A percentile compares a stretch with the other conserved stretches of the same genome.
Conservation (phyloP, 352 stramenopile genomes). For the Globisporangium okanoganense region DNA sequence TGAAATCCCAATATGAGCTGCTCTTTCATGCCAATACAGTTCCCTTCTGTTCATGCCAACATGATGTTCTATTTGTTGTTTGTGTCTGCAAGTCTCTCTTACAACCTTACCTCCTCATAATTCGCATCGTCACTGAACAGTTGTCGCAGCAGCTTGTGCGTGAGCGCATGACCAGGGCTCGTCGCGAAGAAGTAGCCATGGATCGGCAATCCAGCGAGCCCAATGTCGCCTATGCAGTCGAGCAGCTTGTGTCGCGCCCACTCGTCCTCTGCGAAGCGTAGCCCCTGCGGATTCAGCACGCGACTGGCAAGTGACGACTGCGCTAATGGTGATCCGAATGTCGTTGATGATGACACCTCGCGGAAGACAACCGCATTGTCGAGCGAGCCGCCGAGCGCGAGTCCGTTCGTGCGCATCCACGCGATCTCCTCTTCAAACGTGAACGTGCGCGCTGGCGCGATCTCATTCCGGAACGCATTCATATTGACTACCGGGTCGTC, state of each 20-base stretch:
- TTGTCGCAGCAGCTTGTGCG: constrained; percentile 47
- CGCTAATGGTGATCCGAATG: neutral
- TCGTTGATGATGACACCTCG: neutral
- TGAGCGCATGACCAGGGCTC: constrained; percentile 62
- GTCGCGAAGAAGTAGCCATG: constrained; percentile 69
- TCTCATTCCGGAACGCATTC: constrained; percentile 24
- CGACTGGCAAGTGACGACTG: neutral
- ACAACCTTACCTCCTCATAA: constrained; percentile 25
- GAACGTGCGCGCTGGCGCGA: constrained; percentile 62
- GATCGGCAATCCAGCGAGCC: constrained; percentile 44
- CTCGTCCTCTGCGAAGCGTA: constrained; percentile 53
- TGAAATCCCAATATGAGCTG: neutral
- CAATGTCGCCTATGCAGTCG: constrained; percentile 67
- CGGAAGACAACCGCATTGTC: constrained; percentile 68
- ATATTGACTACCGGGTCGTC: constrained; percentile 27
- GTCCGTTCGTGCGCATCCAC: constrained; percentile 45
- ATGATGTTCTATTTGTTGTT: neutral
- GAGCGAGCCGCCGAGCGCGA: constrained; percentile 57
- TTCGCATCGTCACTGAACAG: constrained; percentile 44
- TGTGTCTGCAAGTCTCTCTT: neutral
- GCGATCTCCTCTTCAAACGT: constrained; percentile 70
- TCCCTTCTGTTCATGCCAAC: constrained; percentile 7
- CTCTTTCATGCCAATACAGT: constrained; percentile 15
- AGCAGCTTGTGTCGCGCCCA: constrained; percentile 74
- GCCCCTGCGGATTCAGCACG: constrained; percentile 44